A percentile compares a stretch with the other conserved stretches of the same genome.
Evolutionary conservation across 305 asterid genomes (phyloP).

Genomic region (Solanum chacoense): DNA sequence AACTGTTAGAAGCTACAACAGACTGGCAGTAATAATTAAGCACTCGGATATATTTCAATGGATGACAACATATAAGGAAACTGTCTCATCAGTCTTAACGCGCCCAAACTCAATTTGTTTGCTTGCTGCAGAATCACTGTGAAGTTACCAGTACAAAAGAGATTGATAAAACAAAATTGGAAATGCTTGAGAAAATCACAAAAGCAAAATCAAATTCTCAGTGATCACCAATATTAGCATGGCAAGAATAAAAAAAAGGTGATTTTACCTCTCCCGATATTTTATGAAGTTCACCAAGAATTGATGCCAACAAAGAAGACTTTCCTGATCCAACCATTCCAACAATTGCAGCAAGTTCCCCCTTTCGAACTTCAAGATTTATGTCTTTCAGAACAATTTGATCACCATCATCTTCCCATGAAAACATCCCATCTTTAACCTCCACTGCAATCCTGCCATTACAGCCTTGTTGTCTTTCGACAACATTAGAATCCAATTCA

Average conservation of each 20-base stretch:
- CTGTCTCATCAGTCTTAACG: not conserved
- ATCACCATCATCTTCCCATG: slow-evolving; percentile 37
- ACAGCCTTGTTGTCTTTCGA: slow-evolving; percentile 34
- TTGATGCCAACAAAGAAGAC: slow-evolving; percentile 42
- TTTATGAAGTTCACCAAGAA: slow-evolving; percentile 49
- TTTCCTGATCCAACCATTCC: slow-evolving; percentile 56
- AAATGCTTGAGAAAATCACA: not conserved
- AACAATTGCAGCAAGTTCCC: slow-evolving; percentile 41
- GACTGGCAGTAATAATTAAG: not conserved
- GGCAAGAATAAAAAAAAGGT: not conserved
- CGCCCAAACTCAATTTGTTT: not conserved
- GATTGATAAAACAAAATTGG: not conserved
- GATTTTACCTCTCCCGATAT: slow-evolving; percentile 42
- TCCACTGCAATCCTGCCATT: slow-evolving; percentile 19
- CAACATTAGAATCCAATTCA: slow-evolving; percentile 30
- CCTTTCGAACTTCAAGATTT: slow-evolving; percentile 32
- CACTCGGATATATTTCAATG: not conserved
- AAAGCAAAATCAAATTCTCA: not conserved
- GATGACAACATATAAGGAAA: not conserved
- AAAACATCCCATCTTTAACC: slow-evolving; percentile 28
- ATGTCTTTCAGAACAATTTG: slow-evolving; percentile 20
- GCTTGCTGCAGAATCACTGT: not conserved
- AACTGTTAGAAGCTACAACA: not conserved
- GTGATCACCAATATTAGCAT: not conserved
- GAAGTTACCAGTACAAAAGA: not conserved